A percentile compares a stretch with the other conserved stretches of the same genome.
Evolutionary conservation across 805 yeast genomes (phyloP).

Genomic region (Starmerella powellii): DNA sequence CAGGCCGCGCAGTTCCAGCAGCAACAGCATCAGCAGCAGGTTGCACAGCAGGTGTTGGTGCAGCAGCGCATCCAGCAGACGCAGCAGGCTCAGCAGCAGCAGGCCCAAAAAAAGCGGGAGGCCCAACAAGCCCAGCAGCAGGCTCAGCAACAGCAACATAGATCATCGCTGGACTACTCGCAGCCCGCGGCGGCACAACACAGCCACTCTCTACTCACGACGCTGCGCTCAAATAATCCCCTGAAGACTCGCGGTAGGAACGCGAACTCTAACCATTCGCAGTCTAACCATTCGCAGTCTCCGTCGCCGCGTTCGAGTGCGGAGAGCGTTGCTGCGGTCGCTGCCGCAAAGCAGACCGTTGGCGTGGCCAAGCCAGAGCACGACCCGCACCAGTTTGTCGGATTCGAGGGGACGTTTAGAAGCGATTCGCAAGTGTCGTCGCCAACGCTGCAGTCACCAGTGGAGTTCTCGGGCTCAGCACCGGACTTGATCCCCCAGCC

Average conservation of each 20-base stretch:
- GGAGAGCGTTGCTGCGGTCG: slow-evolving; percentile 10
- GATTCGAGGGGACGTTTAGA: slow-evolving; percentile 17
- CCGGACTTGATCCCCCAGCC: no score
- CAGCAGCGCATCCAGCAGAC: no score
- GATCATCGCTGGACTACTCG: slow-evolving; percentile 19
- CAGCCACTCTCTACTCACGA: slow-evolving; percentile 18
- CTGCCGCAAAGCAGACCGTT: slow-evolving; percentile 15
- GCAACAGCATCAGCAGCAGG: slow-evolving; percentile 3
- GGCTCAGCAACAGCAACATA: slow-evolving; percentile 4
- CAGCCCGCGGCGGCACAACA: slow-evolving; percentile 15
- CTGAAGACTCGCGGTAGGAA: slow-evolving; percentile 6
- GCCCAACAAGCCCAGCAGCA: neutral
- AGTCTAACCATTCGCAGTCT: neutral
- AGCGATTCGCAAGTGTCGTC: slow-evolving; percentile 15
- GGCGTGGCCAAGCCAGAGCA: slow-evolving; percentile 2
- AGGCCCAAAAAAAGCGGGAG: neutral
- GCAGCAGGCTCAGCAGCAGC: neutral
- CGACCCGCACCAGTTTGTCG: slow-evolving; percentile 11
- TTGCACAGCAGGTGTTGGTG: no score
- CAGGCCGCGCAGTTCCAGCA: slow-evolving; percentile 2
- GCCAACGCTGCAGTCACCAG: slow-evolving; percentile 1
- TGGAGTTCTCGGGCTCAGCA: neutral
- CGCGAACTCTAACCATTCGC: neutral
- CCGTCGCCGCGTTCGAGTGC: slow-evolving; percentile 16
- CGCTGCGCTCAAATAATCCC: slow-evolving; percentile 17